Evolutionary conservation across 768 basidiomycete species (phyloP).

Genomic region (Cantharellus anzutake): DNA sequence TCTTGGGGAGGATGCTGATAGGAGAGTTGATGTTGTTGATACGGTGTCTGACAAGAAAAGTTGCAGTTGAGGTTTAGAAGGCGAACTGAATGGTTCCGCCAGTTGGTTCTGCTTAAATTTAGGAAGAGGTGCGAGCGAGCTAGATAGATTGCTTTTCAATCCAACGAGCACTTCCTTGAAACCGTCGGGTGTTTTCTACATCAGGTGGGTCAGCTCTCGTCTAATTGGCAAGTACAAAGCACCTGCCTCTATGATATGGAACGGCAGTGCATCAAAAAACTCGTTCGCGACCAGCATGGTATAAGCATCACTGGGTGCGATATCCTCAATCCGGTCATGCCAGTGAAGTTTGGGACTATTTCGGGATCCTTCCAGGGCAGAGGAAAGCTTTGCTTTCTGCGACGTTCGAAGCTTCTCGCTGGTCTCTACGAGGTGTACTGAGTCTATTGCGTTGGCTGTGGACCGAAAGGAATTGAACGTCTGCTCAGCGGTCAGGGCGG

Average conservation of each 20-base stretch:
- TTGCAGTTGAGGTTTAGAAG: slow-evolving; percentile 9
- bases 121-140: too few species aligned
- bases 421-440: slow-evolving; percentile 68
- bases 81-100: background rate
- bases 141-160: slow-evolving; percentile 4
- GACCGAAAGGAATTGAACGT: slow-evolving; percentile 12
- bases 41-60: background rate
- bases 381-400: slow-evolving; percentile 35
- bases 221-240: background rate
- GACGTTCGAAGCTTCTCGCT: slow-evolving; percentile 43
- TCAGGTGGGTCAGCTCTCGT: background rate
- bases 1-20: slow-evolving; percentile 51
- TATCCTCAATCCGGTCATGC: slow-evolving; percentile 54
- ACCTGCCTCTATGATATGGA: slow-evolving; percentile 69
- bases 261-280: slow-evolving; percentile 91
- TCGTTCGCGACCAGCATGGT: slow-evolving; percentile 90
- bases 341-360: slow-evolving; percentile 31
- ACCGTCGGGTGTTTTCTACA: slow-evolving; percentile 53
- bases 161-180: slow-evolving; percentile 77
- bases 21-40: slow-evolving; percentile 12
- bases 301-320: slow-evolving; percentile 33
- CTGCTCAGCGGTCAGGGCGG: background rate
- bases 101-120: too few species aligned
- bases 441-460: slow-evolving; percentile 17
- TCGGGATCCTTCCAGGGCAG: slow-evolving; percentile 5